Evolutionary conservation across 345 rosid genomes (phyloP).

Genomic region (Ricinus communis): DNA sequence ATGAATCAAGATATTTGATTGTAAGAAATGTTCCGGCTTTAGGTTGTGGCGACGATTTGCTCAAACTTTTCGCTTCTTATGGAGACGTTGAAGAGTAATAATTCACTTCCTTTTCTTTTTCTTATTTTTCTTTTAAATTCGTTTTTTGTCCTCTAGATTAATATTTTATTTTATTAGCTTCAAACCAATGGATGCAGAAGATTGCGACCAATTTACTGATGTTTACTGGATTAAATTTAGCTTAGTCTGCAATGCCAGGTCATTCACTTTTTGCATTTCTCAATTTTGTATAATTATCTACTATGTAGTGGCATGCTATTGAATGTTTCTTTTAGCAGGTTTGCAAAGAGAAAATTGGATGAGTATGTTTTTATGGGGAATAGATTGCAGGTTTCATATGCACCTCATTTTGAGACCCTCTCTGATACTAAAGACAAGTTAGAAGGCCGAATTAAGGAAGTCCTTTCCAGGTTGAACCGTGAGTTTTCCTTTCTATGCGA

Average conservation of each 20-base stretch:
- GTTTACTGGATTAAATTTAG: too few relatives aligned
- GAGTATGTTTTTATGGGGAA: constrained; percentile 75
- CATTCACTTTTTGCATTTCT: constrained; percentile 22
- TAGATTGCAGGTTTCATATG: constrained; percentile 68
- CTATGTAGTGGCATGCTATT: too few relatives aligned
- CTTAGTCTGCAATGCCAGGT: too few relatives aligned
- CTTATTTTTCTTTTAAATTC: background rate
- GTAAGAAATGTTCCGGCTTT: constrained; percentile 89
- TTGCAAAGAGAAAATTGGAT: constrained; percentile 89
- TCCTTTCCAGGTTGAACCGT: too few relatives aligned
- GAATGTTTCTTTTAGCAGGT: too few relatives aligned
- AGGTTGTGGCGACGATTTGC: constrained; percentile 87
- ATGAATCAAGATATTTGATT: constrained; percentile 85
- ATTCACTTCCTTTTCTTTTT: background rate
- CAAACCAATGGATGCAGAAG: too few relatives aligned
- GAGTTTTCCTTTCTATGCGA: background rate
- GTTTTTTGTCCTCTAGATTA: background rate
- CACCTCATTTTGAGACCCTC: constrained; percentile 71
- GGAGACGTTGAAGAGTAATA: constrained; percentile 88
- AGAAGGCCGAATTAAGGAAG: too few relatives aligned
- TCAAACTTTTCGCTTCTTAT: constrained; percentile 61
- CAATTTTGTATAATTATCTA: constrained; percentile 67
- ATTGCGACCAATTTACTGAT: too few relatives aligned
- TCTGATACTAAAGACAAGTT: constrained; percentile 54
- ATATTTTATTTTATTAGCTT: background rate